Conservation (phyloP, 192 early-diverging fungal species). For the Backusella tarrabulga region DNA sequence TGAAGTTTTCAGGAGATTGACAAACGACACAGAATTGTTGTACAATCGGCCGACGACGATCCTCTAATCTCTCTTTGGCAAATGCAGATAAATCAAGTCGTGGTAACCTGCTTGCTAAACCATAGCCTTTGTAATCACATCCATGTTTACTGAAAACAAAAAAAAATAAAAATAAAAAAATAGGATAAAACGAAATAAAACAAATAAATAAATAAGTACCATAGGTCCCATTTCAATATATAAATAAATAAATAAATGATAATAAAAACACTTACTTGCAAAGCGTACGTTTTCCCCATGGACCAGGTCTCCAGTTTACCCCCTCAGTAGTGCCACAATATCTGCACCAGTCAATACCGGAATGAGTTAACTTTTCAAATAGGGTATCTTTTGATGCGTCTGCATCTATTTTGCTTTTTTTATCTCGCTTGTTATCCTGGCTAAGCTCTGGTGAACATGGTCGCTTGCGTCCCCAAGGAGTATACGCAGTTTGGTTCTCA, state of each 20-base stretch:
- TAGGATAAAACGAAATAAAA: neutral
- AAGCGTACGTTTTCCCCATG: conserved; percentile 90
- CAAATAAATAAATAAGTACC: conserved; percentile 2
- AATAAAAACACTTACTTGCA: conserved; percentile 68
- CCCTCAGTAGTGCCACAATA: conserved; percentile 89
- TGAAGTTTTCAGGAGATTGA: neutral
- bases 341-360: conserved; percentile 76
- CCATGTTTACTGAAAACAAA: conserved; percentile 23
- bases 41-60: conserved; percentile 15
- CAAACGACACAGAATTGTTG: conserved; percentile 26
- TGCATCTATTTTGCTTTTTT: conserved; percentile 5
- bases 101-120: conserved; percentile 20
- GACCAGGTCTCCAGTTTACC: conserved; percentile 87
- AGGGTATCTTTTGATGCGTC: conserved; percentile 1
- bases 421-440: neutral
- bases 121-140: conserved; percentile 33
- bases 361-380: conserved; percentile 16
- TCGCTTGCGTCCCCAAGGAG: neutral
- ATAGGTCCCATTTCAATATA: neutral
- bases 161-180: neutral
- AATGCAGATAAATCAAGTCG: conserved; percentile 24
- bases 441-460: neutral
- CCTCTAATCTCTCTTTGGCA: conserved; percentile 14
- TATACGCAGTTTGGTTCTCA: neutral
- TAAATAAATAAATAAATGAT: neutral